Evolutionary conservation across 2,329 filamentous ascomycete species (phyloP).

Genomic region (Pestalotiopsis sp.): DNA sequence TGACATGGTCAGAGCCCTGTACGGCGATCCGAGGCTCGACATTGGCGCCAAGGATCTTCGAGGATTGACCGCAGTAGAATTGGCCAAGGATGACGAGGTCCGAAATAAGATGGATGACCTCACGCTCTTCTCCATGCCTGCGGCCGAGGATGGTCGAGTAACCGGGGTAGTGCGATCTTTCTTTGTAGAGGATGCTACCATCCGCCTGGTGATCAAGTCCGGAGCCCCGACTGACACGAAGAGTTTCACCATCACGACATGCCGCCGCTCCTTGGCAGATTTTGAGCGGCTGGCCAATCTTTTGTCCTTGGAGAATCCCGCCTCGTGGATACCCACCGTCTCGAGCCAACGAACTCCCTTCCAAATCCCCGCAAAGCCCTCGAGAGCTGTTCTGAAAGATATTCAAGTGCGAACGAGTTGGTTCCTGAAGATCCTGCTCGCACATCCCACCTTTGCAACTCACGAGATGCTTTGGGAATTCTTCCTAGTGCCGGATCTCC

Average conservation of each 20-base stretch:
- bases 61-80: constrained; percentile 89
- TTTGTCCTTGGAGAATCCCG: constrained; percentile 86
- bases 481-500: constrained; percentile 92
- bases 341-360: constrained; percentile 83
- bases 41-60: constrained; percentile 80
- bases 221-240: constrained; percentile 81
- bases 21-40: constrained; percentile 86
- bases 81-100: constrained; percentile 97
- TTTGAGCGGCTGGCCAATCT: constrained; percentile 90
- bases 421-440: constrained; percentile 83
- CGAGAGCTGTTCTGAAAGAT: constrained; percentile 82
- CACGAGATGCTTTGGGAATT: constrained; percentile 99
- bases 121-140: constrained; percentile 75
- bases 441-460: constrained; percentile 89
- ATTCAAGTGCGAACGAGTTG: constrained; percentile 84
- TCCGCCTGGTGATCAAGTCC: constrained; percentile 91
- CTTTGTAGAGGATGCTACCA: constrained; percentile 94
- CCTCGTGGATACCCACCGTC: constrained; percentile 88
- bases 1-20: constrained; percentile 88
- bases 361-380: constrained; percentile 90
- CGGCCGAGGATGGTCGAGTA: constrained; percentile 76
- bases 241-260: constrained; percentile 93
- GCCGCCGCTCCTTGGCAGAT: constrained; percentile 81
- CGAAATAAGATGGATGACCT: constrained; percentile 96
- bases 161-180: constrained; percentile 94